phyloP scores from a whole-genome alignment of 371 early-diverging fungal genomes.

The Mortierella sp. region DNA sequence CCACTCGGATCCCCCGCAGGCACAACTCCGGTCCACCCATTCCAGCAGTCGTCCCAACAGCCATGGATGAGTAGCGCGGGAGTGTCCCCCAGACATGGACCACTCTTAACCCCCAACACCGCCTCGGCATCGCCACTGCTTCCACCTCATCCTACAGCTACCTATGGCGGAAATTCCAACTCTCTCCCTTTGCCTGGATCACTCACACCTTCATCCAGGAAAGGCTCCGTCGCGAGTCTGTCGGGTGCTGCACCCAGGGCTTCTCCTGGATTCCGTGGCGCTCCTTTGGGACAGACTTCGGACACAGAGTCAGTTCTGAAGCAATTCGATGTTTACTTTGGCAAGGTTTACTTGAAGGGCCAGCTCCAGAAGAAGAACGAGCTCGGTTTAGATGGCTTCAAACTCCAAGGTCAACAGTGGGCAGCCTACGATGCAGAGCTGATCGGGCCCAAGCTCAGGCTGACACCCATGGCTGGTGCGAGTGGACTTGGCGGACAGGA shows the following conservation, averaged over 20 bases:
- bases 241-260: slow-evolving; percentile 7
- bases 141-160: slow-evolving; percentile 13
- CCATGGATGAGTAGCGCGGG: slow-evolving; percentile 12
- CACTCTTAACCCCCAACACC: slow-evolving; percentile 29
- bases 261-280: slow-evolving; percentile 52
- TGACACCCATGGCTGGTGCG: slow-evolving; percentile 30
- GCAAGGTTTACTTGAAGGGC: slow-evolving; percentile 40
- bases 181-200: slow-evolving; percentile 40
- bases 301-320: slow-evolving; percentile 55
- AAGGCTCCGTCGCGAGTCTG: slow-evolving; percentile 42
- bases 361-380: slow-evolving; percentile 53
- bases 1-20: slow-evolving; percentile 1
- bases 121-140: slow-evolving; percentile 39
- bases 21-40: slow-evolving; percentile 8
- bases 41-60: slow-evolving; percentile 11
- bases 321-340: slow-evolving; percentile 52
- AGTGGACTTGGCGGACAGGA: slow-evolving; percentile 11
- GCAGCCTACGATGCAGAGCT: slow-evolving; percentile 38
- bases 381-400: slow-evolving; percentile 37
- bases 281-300: slow-evolving; percentile 51
- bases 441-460: slow-evolving; percentile 36
- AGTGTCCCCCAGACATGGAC: slow-evolving; percentile 39
- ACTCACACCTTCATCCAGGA: slow-evolving; percentile 34
- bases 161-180: slow-evolving; percentile 16
- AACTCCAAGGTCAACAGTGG: slow-evolving; percentile 49